phyloP scores from a whole-genome alignment of 495 filamentous ascomycete species.

The Penicillium pulvis region DNA sequence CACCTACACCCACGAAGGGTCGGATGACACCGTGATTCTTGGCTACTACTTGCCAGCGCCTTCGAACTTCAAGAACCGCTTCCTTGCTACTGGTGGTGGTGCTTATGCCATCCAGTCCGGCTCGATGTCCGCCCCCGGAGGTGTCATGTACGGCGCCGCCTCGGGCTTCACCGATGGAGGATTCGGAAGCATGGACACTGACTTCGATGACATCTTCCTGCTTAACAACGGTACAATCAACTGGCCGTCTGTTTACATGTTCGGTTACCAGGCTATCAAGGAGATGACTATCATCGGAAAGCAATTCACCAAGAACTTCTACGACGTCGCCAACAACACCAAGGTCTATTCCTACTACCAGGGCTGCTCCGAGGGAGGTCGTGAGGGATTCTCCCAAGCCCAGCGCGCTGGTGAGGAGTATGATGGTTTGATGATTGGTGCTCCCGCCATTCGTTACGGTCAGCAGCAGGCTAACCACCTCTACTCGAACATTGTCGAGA shows the following conservation, averaged over 20 bases:
- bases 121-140: conserved; percentile 32
- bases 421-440: conserved; percentile 49
- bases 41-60: conserved; percentile 35
- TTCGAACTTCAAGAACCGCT: conserved; percentile 43
- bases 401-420: conserved; percentile 49
- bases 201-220: conserved; percentile 37
- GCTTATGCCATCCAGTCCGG: conserved; percentile 48
- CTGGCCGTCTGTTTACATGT: conserved; percentile 47
- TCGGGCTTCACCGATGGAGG: conserved; percentile 50
- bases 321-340: conserved; percentile 18
- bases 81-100: conserved; percentile 47
- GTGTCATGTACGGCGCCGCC: conserved; percentile 47
- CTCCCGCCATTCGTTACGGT: conserved; percentile 50
- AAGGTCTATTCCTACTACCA: conserved; percentile 54
- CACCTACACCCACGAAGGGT: conserved; percentile 4
- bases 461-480: conserved; percentile 50
- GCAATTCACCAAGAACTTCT: conserved; percentile 38
- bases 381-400: conserved; percentile 47
- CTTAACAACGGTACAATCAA: conserved; percentile 46
- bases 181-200: conserved; percentile 45
- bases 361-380: conserved; percentile 52
- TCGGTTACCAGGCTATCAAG: conserved; percentile 42
- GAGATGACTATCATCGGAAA: conserved; percentile 42
- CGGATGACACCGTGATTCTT: conserved; percentile 2
- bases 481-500: conserved; percentile 40